These are phyloP conservation scores for Taiozyma sp. DNA, from an alignment of 1,139 yeast genomes.

Conservation along the genomic window DNA sequence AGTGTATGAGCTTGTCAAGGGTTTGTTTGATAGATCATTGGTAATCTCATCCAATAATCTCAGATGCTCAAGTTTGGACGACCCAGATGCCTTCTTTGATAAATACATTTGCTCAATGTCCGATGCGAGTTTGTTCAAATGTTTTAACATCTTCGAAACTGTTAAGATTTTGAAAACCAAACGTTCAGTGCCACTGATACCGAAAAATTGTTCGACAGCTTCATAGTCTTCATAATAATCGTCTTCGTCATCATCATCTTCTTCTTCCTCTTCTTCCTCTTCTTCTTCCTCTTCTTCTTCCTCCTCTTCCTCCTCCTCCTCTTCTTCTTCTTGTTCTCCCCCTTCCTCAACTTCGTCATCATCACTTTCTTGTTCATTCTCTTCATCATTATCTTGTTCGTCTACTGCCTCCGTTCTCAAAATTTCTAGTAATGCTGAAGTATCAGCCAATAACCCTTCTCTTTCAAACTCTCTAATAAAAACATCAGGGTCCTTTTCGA, in stretches of 20 bases:
- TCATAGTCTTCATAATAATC: constrained; percentile 22
- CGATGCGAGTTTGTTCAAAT: constrained; percentile 11
- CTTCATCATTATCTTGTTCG: constrained; percentile 7
- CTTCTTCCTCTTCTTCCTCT: constrained; percentile 24
- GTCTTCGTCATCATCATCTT: constrained; percentile 27
- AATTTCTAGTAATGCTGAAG: constrained; percentile 25
- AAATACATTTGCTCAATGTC: constrained; percentile 18
- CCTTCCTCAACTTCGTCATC: constrained; percentile 11
- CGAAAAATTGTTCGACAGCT: constrained; percentile 17
- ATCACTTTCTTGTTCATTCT: constrained; percentile 16
- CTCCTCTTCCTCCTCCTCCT: constrained; percentile 11
- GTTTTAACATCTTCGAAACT: constrained; percentile 2
- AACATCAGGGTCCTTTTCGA: constrained; percentile 38
- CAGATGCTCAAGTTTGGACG: constrained; percentile 24
- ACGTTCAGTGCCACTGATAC: background rate
- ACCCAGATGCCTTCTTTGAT: constrained; percentile 14
- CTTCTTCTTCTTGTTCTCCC: constrained; percentile 4
- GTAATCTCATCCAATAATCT: constrained; percentile 26
- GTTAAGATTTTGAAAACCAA: constrained; percentile 6
- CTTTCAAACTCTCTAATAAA: constrained; percentile 52
- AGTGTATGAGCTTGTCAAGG: constrained; percentile 12
- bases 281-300: no score
- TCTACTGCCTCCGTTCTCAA: constrained; percentile 18
- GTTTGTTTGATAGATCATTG: constrained; percentile 16
- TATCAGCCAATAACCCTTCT: constrained; percentile 67